Conservation (phyloP, 2,329 filamentous ascomycete species). For the Helotiales sp. region DNA sequence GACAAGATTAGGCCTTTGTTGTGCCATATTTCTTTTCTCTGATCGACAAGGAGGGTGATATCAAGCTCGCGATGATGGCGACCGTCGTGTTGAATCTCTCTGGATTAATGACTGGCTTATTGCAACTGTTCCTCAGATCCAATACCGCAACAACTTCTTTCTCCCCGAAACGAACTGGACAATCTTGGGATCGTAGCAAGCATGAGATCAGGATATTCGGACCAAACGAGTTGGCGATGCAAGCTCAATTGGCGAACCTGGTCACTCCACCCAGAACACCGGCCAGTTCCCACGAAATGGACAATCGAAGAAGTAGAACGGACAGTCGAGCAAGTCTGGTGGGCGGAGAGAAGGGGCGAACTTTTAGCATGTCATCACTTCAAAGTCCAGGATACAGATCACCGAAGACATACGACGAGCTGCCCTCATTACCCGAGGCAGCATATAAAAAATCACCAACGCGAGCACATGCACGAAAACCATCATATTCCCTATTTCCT, state of each 20-base stretch:
- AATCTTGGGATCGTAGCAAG: conserved; percentile 49
- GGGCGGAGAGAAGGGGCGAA: conserved; percentile 25
- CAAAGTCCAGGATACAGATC: conserved; percentile 14
- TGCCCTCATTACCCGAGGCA: conserved; percentile 5
- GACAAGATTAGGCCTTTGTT: conserved; percentile 50
- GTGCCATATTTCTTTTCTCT: conserved; percentile 65
- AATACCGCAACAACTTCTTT: conserved; percentile 59
- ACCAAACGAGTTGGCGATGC: conserved; percentile 38
- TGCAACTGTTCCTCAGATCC: conserved; percentile 67
- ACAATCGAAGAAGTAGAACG: conserved; percentile 11
- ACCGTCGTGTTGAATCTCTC: conserved; percentile 66
- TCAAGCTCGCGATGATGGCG: conserved; percentile 61
- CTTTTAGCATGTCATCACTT: conserved; percentile 27
- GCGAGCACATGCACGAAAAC: conserved; percentile 24
- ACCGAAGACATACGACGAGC: conserved; percentile 14
- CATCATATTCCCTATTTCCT: conserved; percentile 35
- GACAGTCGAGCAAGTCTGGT: conserved; percentile 27
- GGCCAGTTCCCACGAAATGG: conserved; percentile 5
- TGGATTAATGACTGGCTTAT: conserved; percentile 62
- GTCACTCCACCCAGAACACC: conserved; percentile 24
- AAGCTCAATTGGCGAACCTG: conserved; percentile 30
- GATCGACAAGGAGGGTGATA: conserved; percentile 45
- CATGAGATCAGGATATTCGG: conserved; percentile 49
- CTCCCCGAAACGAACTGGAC: conserved; percentile 44
- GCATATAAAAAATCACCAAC: conserved; percentile 3